Conservation (phyloP, 2,329 filamentous ascomycete genomes). For the Fusarium xylarioides region DNA sequence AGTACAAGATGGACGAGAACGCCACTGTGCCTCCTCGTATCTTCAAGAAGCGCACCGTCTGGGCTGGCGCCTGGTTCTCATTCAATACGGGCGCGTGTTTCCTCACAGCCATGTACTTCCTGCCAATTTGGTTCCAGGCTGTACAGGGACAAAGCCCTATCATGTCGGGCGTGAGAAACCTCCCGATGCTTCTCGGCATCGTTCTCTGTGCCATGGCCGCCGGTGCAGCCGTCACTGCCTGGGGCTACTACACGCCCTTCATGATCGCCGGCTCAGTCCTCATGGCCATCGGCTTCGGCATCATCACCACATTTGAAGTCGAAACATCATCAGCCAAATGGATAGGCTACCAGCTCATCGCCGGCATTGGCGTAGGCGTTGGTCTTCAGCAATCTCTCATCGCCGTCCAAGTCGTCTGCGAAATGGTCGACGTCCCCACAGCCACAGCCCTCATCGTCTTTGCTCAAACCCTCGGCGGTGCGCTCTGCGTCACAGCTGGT, state of each 20-base stretch:
- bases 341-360: slow-evolving; percentile 55
- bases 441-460: slow-evolving; percentile 50
- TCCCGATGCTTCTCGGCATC: slow-evolving; percentile 52
- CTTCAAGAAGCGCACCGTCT: slow-evolving; percentile 52
- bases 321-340: slow-evolving; percentile 49
- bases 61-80: slow-evolving; percentile 47
- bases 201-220: slow-evolving; percentile 48
- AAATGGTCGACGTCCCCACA: slow-evolving; percentile 43
- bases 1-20: slow-evolving; percentile 51
- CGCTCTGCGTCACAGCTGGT: slow-evolving; percentile 58
- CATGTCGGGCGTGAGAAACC: slow-evolving; percentile 52
- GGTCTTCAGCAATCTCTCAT: slow-evolving; percentile 57
- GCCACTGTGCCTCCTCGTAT: slow-evolving; percentile 57
- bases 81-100: slow-evolving; percentile 52
- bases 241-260: slow-evolving; percentile 57
- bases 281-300: slow-evolving; percentile 50
- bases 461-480: slow-evolving; percentile 51
- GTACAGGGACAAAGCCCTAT: slow-evolving; percentile 52
- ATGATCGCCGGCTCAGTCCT: slow-evolving; percentile 51
- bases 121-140: slow-evolving; percentile 59
- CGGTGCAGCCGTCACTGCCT: slow-evolving; percentile 48
- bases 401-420: slow-evolving; percentile 52
- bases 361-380: slow-evolving; percentile 50
- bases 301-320: slow-evolving; percentile 53
- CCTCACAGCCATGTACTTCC: slow-evolving; percentile 48